Conservation (phyloP, 768 basidiomycete species). For the Suillus plorans region DNA sequence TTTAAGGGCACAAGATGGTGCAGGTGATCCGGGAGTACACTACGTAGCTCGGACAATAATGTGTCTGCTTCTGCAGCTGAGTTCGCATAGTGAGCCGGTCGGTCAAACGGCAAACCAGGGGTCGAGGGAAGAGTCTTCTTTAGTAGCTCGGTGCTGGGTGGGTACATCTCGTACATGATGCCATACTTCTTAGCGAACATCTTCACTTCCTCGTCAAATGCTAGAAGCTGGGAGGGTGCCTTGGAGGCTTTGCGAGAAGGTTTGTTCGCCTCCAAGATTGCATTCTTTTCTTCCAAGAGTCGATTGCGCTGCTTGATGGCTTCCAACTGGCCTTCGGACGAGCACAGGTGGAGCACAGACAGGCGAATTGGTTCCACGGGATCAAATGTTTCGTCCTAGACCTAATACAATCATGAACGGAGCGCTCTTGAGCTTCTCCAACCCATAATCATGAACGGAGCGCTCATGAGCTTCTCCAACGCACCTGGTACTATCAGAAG, state of each 20-base stretch:
- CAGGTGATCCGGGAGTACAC: constrained; percentile 2
- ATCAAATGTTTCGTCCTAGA: no score
- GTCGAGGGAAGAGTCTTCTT: background rate
- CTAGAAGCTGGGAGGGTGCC: background rate
- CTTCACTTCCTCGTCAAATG: constrained; percentile 1
- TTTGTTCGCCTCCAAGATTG: constrained; percentile 1
- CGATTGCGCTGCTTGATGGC: background rate
- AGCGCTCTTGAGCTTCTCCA: no score
- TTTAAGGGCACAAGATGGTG: background rate
- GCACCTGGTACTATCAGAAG: no score
- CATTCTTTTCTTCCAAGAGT: constrained; percentile 1
- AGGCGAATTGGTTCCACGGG: no score
- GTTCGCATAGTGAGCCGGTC: background rate
- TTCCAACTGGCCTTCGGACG: background rate
- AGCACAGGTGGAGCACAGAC: no score
- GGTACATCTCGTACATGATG: constrained; percentile 2
- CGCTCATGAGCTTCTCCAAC: no score
- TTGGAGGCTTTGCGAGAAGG: background rate
- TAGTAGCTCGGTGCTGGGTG: background rate
- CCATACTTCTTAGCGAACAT: constrained; percentile 3
- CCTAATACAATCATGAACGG: no score
- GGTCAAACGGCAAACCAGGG: background rate
- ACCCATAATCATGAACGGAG: no score
- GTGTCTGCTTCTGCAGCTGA: constrained; percentile 3
- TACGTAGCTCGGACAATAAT: background rate